These are phyloP conservation scores for Drosera spatulata DNA, from an alignment of 179 eudicot genomes.

Conservation along the genomic window DNA sequence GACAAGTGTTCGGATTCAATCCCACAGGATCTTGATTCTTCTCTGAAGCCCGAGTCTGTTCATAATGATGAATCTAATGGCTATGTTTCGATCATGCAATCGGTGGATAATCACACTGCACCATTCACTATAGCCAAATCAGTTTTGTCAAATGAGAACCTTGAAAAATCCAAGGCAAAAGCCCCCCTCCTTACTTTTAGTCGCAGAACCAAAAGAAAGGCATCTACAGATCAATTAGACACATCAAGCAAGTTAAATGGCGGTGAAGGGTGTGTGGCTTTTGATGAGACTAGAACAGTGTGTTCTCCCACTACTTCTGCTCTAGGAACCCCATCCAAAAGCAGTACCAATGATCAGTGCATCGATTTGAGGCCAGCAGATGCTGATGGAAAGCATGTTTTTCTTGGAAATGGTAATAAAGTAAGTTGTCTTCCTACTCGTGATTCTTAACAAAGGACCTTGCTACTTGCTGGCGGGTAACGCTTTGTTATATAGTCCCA, in stretches of 20 bases:
- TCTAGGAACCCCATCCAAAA: constrained; percentile 8
- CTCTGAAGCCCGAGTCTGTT: constrained; percentile 11
- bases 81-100: constrained; percentile 15
- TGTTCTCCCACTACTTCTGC: constrained; percentile 7
- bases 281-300: constrained; percentile 2
- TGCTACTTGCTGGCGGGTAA: too few relatives aligned
- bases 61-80: constrained; percentile 8
- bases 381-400: constrained; percentile 2
- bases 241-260: constrained; percentile 5
- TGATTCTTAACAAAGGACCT: too few relatives aligned
- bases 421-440: constrained; percentile 15
- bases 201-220: constrained; percentile 40
- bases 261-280: constrained; percentile 9
- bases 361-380: constrained; percentile 7
- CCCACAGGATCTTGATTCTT: constrained; percentile 7
- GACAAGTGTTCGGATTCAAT: constrained; percentile 9
- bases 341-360: constrained; percentile 5
- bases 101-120: constrained; percentile 12
- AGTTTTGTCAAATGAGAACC: constrained; percentile 3
- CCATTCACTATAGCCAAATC: constrained; percentile 7
- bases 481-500: too few relatives aligned
- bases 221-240: constrained; percentile 7
- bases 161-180: constrained; percentile 16
- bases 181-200: constrained; percentile 35
- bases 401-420: constrained; percentile 8